Conservation (phyloP, 768 basidiomycete genomes). For the Agrocybe pediades region DNA sequence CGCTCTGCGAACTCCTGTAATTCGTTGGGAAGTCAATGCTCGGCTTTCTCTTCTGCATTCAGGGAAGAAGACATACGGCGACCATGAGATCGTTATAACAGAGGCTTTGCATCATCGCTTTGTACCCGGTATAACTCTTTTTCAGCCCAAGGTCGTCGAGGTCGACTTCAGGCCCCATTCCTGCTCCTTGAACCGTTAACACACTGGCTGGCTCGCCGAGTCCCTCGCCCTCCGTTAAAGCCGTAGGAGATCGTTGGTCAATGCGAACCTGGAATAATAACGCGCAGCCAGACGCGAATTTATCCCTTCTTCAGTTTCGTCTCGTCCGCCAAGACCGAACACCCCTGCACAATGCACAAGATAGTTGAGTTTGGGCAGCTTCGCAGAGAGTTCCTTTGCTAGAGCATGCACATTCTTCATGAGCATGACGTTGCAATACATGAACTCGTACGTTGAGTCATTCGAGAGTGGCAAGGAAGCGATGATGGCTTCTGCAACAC, state of each 20-base stretch:
- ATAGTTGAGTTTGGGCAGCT: constrained; percentile 41
- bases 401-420: constrained; percentile 39
- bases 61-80: constrained; percentile 21
- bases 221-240: constrained; percentile 34
- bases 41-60: background rate
- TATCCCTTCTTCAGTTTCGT: constrained; percentile 44
- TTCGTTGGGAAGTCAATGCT: background rate
- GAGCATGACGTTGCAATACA: constrained; percentile 39
- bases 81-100: constrained; percentile 42
- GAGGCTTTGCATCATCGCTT: constrained; percentile 25
- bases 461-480: constrained; percentile 25
- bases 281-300: constrained; percentile 39
- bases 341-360: constrained; percentile 40
- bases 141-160: constrained; percentile 40
- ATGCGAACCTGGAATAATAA: constrained; percentile 41
- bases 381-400: constrained; percentile 27
- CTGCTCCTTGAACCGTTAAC: constrained; percentile 34
- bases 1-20: constrained; percentile 37
- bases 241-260: constrained; percentile 40
- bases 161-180: constrained; percentile 28
- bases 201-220: constrained; percentile 40
- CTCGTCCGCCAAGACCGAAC: constrained; percentile 28
- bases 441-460: constrained; percentile 30
- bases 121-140: constrained; percentile 29
- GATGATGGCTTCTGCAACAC: constrained; percentile 37